Percentiles rank a stretch among this genome's conserved stretches.
phyloP scores from a whole-genome alignment of 805 yeast species.

The Kodamaea sagamina region DNA sequence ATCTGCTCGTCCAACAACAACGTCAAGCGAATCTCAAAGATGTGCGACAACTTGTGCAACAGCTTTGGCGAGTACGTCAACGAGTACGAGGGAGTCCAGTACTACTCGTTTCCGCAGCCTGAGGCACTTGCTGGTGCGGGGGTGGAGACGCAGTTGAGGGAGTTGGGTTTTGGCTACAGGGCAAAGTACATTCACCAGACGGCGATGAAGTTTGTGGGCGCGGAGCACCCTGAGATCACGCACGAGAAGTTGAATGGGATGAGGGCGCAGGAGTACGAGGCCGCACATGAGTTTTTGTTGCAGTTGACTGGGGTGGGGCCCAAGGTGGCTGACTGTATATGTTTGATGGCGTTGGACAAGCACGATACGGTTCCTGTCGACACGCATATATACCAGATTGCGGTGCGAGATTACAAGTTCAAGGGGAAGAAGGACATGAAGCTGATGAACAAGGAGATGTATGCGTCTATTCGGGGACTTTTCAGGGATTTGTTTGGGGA shows the following conservation, averaged over 20 bases:
- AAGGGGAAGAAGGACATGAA: slow-evolving; percentile 43
- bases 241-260: slow-evolving; percentile 42
- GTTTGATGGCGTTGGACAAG: slow-evolving; percentile 85
- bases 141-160: slow-evolving; percentile 46
- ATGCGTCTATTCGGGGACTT: slow-evolving; percentile 57
- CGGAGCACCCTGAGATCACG: slow-evolving; percentile 38
- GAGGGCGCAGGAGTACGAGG: slow-evolving; percentile 48
- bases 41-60: slow-evolving; percentile 79
- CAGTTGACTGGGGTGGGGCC: slow-evolving; percentile 91
- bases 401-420: slow-evolving; percentile 74
- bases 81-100: slow-evolving; percentile 52
- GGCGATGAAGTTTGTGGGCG: slow-evolving; percentile 53
- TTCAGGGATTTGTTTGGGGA: slow-evolving; percentile 78
- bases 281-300: slow-evolving; percentile 59
- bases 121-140: slow-evolving; percentile 39
- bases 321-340: slow-evolving; percentile 95
- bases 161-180: slow-evolving; percentile 80
- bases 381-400: slow-evolving; percentile 91
- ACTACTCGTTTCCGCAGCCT: slow-evolving; percentile 77
- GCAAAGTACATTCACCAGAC: slow-evolving; percentile 86
- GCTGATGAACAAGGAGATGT: slow-evolving; percentile 51
- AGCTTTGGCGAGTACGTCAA: slow-evolving; percentile 67
- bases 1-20: slow-evolving; percentile 97
- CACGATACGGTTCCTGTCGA: slow-evolving; percentile 92
- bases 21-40: slow-evolving; percentile 86